Percentiles rank a stretch among this genome's conserved stretches.
Evolutionary conservation across 208 protist species (phyloP).

Genomic region (Acanthamoeba lugdunensis): DNA sequence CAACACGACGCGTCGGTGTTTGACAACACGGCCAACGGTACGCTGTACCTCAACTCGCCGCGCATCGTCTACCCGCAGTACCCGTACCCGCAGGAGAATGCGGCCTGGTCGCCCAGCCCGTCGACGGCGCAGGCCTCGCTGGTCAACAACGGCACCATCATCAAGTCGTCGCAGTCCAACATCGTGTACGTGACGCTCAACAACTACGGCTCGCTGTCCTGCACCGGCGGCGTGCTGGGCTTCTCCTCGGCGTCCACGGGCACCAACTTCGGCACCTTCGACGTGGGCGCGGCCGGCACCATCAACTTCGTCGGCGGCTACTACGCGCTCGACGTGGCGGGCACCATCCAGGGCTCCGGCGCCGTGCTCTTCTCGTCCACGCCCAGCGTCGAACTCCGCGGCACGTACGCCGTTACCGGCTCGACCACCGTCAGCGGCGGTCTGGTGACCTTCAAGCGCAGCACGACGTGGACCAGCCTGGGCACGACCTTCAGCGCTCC

Average conservation of each 20-base stretch:
- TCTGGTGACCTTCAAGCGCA: constrained; percentile 45
- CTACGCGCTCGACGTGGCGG: constrained; percentile 35
- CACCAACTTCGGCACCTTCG: constrained; percentile 53
- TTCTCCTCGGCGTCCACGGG: background rate
- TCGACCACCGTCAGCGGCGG: constrained; percentile 1
- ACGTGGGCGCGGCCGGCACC: background rate
- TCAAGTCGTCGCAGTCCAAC: constrained; percentile 24
- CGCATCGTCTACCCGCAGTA: background rate
- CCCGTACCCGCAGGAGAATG: background rate
- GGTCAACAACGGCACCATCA: constrained; percentile 62
- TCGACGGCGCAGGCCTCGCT: constrained; percentile 10
- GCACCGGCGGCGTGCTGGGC: constrained; percentile 31
- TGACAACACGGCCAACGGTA: constrained; percentile 23
- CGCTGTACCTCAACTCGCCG: constrained; percentile 3
- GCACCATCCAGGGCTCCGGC: constrained; percentile 41
- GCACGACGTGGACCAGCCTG: constrained; percentile 39
- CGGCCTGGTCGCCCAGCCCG: background rate
- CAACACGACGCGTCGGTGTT: constrained; percentile 48
- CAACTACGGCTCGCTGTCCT: constrained; percentile 57
- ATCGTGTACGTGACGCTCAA: constrained; percentile 57
- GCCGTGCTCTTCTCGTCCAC: background rate
- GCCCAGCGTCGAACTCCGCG: constrained; percentile 4
- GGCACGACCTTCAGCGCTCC: background rate
- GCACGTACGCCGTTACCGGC: constrained; percentile 41
- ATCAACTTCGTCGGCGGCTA: constrained; percentile 48